Percentiles rank a stretch among this genome's conserved stretches.
Conservation (phyloP, 345 rosid genomes). For the Trapa incisa region DNA sequence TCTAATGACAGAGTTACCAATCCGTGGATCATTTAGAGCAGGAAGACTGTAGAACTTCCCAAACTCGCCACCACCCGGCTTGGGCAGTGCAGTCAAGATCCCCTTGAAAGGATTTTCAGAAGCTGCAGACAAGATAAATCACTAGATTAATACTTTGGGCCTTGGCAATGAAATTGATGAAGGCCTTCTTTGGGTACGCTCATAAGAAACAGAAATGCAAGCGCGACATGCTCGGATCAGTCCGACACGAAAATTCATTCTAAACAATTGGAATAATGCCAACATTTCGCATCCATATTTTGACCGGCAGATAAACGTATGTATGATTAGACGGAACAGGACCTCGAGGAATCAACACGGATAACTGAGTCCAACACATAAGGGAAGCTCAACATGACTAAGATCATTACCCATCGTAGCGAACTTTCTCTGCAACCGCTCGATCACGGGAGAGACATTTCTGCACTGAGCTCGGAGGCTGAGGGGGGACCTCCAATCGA, state of each 20-base stretch:
- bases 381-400: neutral
- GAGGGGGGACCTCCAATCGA: conserved; percentile 46
- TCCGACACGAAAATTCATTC: too few relatives aligned
- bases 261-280: too few relatives aligned
- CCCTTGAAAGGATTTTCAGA: conserved; percentile 72
- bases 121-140: conserved; percentile 36
- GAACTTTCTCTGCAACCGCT: conserved; percentile 50
- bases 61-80: conserved; percentile 92
- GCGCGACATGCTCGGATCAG: too few relatives aligned
- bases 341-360: neutral
- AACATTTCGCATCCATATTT: too few relatives aligned
- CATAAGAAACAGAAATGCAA: too few relatives aligned
- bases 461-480: conserved; percentile 62
- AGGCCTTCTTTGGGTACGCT: too few relatives aligned
- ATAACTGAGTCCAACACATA: neutral
- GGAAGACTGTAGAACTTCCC: conserved; percentile 92
- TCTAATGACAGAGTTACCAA: conserved; percentile 35
- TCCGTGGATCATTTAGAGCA: conserved; percentile 87
- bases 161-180: too few relatives aligned
- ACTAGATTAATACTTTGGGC: neutral
- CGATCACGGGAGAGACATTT: conserved; percentile 43
- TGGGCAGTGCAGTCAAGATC: conserved; percentile 68
- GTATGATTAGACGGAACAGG: too few relatives aligned
- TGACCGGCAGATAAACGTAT: neutral
- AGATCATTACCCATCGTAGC: conserved; percentile 10